Base-by-base conservation (phyloP, 2,329 filamentous ascomycete genomes). In the Aspergillus felis region DNA sequence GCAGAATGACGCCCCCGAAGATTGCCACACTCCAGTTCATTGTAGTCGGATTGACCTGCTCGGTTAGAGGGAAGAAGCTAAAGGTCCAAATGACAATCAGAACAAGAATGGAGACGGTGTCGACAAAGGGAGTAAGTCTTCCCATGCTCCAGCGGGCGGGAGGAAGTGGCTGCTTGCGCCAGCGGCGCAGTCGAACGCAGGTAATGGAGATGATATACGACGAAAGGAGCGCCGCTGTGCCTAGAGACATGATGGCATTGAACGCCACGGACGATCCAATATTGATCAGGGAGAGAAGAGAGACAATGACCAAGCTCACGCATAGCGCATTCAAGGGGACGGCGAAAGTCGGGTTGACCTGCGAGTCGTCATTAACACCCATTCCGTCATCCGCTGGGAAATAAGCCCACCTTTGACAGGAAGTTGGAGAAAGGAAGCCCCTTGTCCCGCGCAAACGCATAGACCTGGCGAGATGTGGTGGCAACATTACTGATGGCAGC, bases 371-470 rank as follows among this genome's bases (percentile, higher is more conserved):
- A 7, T 38, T 3, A 38, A 38, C 14, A n/a, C 14, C 14, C 32
- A 38, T 38, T 38, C 5, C 14, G 17, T 1, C 32, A 38, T 7
- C 14, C 32, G 3, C 32, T 17, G 32, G 14, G 32, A 7, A 17
- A 38, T 17, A 17, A 6, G 2, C 32, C 32, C 1, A 38, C 32
- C 48, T 29, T 50, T n/a, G 48, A 50, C 25, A 50, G 3, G 38
- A 59, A 54, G 2, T 59, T 51, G 22, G 68, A 65, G 56, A 66
- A 69, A 10, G 76, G 76, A 24, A 76, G 57, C 1, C 75, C 76
- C 27, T 70, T 66, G 58, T 79, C 77, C 46, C 76, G 70, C 3
- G 77, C 76, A 54, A 78, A 78, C 72, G n/a, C 75, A 61, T 61
- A 77, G 71, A 49, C 72, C 67, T 61, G 60, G 10, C 60, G 58